A percentile compares a stretch with the other conserved stretches of the same genome.
phyloP scores from a whole-genome alignment of 768 basidiomycete genomes.

The Russula earlei region DNA sequence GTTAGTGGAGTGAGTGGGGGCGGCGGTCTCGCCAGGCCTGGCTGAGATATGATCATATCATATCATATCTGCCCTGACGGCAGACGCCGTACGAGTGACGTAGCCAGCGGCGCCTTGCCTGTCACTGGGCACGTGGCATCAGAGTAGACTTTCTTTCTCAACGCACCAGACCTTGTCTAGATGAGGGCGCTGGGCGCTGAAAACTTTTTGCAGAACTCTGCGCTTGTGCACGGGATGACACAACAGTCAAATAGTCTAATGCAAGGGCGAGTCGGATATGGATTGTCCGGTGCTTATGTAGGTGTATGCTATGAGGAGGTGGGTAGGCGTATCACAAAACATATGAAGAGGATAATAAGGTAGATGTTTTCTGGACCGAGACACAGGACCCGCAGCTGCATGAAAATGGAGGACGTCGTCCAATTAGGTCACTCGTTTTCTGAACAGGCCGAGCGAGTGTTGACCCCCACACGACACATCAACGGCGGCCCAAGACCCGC shows the following conservation, averaged over 20 bases:
- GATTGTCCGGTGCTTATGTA: not conserved
- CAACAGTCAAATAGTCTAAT: not conserved
- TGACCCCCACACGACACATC: slow-evolving; percentile 70
- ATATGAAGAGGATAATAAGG: slow-evolving; percentile 13
- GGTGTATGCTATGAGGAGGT: not conserved
- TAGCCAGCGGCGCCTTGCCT: too few species aligned
- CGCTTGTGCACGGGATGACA: not conserved
- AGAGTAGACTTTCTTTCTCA: too few species aligned
- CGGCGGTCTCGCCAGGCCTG: too few species aligned
- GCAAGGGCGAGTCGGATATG: not conserved
- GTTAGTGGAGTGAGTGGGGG: not conserved
- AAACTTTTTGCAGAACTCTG: too few species aligned
- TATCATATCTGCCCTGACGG: not conserved
- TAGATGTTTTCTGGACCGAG: slow-evolving; percentile 1
- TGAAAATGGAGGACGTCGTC: not conserved
- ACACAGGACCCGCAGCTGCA: not conserved
- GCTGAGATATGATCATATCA: not conserved
- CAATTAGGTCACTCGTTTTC: slow-evolving; percentile 12
- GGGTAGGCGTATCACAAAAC: not conserved
- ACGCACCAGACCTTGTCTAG: too few species aligned
- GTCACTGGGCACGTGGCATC: too few species aligned
- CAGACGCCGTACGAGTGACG: not conserved
- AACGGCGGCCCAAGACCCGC: slow-evolving; percentile 57
- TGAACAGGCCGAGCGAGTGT: slow-evolving; percentile 45
- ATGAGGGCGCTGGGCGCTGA: too few species aligned